Base-by-base conservation (phyloP, 768 basidiomycete species). In the Tricholomella constricta region DNA sequence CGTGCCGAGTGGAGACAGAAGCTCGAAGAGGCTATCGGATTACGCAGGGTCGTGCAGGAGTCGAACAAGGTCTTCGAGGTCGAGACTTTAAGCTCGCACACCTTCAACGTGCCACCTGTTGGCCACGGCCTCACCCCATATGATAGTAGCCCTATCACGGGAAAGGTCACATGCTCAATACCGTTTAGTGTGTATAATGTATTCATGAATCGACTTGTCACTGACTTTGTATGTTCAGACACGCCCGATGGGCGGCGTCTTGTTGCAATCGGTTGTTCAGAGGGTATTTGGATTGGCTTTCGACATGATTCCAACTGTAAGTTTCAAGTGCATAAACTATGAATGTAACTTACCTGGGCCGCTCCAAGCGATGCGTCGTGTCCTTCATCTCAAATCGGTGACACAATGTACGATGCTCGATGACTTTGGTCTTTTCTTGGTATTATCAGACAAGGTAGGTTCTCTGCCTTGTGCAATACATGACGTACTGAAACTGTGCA, bases 351-450 rank as follows among this genome's bases (percentile, higher is more conserved):
- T 15, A 88, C 56, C 78, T 81, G 62, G n/a, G n/a, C n/a, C 8
- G 40, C 20, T 25, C 31, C 15, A 47, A 94, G 92, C 94, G 2
- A 81, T 97, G 75, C 85, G 92, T 26, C 90, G 94, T 35, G 95
- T 98, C 19, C 76, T 98, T 1, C 96, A 98, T 65, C 75, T 98
- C 34, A 91, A 91, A 68, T 83, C 85, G 73, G 94, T 98, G 27
- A 92, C 93, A 2, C 94, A 97, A 62, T 92, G 91, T 68, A 93
- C 95, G 1, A 94, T 98, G 76, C 72, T 98, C 20, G 93, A 96
- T 59, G 92, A 96, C 57, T 97, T 97, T 68, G 91, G 94, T n/a
- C 88, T 98, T 59, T 94, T 99, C 77, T 79, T 98, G 22, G 96
- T 98, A 15, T 75, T 98, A 17, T 89, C 94, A 15, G 93, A 97